Evolutionary conservation across 495 filamentous ascomycete species (phyloP), one percentile per base, ranked within the genome.

Genomic region (Pyronema omphalodes): DNA sequence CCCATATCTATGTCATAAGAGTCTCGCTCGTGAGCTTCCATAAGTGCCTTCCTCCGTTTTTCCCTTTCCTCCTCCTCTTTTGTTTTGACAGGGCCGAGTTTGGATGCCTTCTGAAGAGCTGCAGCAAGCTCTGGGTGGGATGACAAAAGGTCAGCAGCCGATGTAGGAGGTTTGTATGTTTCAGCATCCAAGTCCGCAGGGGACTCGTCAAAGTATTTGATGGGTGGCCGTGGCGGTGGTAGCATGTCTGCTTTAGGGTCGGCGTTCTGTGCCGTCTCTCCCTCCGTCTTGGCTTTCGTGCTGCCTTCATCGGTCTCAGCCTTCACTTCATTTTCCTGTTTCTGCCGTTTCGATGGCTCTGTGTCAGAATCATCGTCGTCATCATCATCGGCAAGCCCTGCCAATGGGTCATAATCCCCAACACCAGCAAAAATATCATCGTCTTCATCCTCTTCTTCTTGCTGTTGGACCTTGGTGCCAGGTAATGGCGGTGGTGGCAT

Each of bases 1-100:
- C 87, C 91, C 67, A 94, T 72, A 60, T 98, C 91, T 70, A 98
- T 76, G 68, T 98, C 91, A 43, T 88, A 84, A 9, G 84, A 79
- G 68, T 98, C 91, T 43, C 88, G 76, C 57, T 83, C 83, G 43
- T 80, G 76, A 44, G 79, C 75, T 58, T 84, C 76, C 8, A 94
- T 69, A 70, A 94, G 82, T 55, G 78, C 79, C 62, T 77, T 79
- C 15, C 81, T 78, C 19, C 81, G 82, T 52, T 77, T 78, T 39
- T 77, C 73, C 40, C 75, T 75, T 64, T 35, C 68, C 44, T 65
- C 64, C 33, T 76, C 74, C 18, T 71, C 70, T 1, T 66, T 69
- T 6, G 71, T 57, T 6, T 70, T 66, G 41, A 71, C 64, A 9
- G 79, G 70, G 12, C 79, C 76, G 55, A 93, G 71, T 6, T 79